These are phyloP conservation scores for Ganoderma lingzhi DNA, from an alignment of 1,284 basidiomycete species.

Conservation along the genomic window DNA sequence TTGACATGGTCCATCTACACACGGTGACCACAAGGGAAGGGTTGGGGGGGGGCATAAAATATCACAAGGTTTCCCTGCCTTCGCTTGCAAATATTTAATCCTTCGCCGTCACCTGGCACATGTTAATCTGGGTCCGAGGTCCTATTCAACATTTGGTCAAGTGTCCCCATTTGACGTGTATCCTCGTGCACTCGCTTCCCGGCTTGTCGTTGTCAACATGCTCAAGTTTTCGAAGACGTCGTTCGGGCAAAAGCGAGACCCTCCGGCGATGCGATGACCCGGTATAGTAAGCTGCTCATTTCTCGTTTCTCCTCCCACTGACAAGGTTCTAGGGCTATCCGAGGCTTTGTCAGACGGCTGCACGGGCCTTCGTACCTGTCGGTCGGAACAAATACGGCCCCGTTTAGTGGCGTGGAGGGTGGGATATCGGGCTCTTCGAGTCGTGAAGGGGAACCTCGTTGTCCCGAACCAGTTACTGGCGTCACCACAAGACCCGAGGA, in stretches of 20 bases:
- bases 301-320: background rate
- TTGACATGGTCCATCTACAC: background rate
- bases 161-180: background rate
- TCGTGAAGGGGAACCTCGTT: background rate
- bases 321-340: background rate
- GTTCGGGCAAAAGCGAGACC: background rate
- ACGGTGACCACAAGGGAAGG: background rate
- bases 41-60: background rate
- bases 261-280: background rate
- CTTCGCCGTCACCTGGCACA: background rate
- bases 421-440: background rate
- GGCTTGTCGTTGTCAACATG: background rate
- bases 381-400: background rate
- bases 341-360: background rate
- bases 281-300: background rate
- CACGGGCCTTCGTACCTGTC: too few species aligned
- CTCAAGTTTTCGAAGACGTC: background rate
- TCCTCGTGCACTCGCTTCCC: slow-evolving; percentile 2
- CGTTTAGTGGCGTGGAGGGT: background rate
- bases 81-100: background rate
- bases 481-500: background rate
- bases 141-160: background rate
- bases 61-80: background rate
- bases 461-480: background rate
- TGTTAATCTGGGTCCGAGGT: background rate